A percentile compares a stretch with the other conserved stretches of the same genome.
These are phyloP conservation scores for Daldinia sp. DNA, from an alignment of 2,329 filamentous ascomycete species.

Conservation along the genomic window DNA sequence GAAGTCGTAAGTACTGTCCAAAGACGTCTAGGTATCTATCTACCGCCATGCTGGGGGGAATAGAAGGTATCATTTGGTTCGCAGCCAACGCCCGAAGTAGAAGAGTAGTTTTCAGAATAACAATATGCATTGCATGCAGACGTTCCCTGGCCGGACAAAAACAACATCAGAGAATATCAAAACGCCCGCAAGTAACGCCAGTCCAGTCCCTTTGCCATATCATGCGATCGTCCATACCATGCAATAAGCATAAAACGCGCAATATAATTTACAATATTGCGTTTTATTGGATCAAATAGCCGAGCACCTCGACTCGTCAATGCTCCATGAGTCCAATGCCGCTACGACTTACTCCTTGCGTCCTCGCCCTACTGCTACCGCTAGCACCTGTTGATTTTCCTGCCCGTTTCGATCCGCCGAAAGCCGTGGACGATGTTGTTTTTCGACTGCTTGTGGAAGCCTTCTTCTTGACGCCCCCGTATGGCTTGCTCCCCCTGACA, in stretches of 20 bases:
- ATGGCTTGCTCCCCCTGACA: slow-evolving; percentile 31
- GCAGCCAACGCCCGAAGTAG: background rate
- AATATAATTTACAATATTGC: background rate
- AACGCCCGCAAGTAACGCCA: slow-evolving; percentile 10
- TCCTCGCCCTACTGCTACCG: slow-evolving; percentile 28
- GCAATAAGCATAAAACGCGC: slow-evolving; percentile 9
- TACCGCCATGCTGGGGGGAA: background rate
- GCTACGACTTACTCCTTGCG: slow-evolving; percentile 43
- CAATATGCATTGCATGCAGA: background rate
- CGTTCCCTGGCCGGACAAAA: background rate
- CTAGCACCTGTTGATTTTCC: slow-evolving; percentile 7
- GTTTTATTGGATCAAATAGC: background rate
- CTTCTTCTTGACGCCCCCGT: slow-evolving; percentile 44
- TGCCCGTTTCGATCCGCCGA: slow-evolving; percentile 14
- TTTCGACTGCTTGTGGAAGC: slow-evolving; percentile 23
- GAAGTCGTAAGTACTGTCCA: background rate
- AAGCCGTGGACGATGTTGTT: slow-evolving; percentile 22
- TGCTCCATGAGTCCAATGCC: slow-evolving; percentile 52
- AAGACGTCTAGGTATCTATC: slow-evolving; percentile 1
- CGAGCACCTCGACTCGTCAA: slow-evolving; percentile 5
- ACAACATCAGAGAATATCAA: slow-evolving; percentile 2
- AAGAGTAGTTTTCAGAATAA: background rate
- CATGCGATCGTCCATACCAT: slow-evolving; percentile 25
- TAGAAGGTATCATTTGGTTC: background rate
- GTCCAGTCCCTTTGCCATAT: slow-evolving; percentile 1